Base-by-base conservation (phyloP, 2,329 filamentous ascomycete species). In the Diaporthe aspalathi region DNA sequence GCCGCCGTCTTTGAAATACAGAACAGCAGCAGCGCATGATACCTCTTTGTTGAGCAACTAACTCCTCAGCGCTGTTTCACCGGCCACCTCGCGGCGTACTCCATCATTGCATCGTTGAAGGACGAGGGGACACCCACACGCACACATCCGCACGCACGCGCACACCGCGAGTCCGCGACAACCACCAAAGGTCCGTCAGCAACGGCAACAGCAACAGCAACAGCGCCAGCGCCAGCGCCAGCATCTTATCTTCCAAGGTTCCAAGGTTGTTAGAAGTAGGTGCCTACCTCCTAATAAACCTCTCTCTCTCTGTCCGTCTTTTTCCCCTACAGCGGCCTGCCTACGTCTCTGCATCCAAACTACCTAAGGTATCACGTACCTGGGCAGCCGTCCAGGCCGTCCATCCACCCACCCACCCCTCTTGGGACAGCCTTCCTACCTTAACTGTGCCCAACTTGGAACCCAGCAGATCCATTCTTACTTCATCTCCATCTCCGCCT, bases 371-470 rank as follows among this genome's bases (percentile, higher is more conserved):
- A n/a, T n/a, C 47, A 24, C 32, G 40, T 38, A 38, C 35, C 17
- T 47, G 24, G n/a, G 27, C 47, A 40, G 40, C 32, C 5, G 32
- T 22, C 8, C 27, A 24, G 32, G 12, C 11, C 12, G 49, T n/a
- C 54, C n/a, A 27, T 35, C 29, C 52, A 35, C 16, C 24, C 50
- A 20, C 3, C 24, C 53, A 17, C 43, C 43, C 60, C n/a, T 27
- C 60, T 35, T 49, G 60, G 60, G 49, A 50, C 43, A 65, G 60
- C 29, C 43, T 35, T 29, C 60, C 60, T 35, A 29, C 60, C 60
- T 65, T 35, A 65, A 43, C 29, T 49, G 60, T 65, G 60, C 60
- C 60, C 60, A 65, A 65, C 60, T 65, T 65, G 45, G 60, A 38
- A 20, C 45, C 60, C 45, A 65, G 60, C 60, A 65, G 60, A 50